Evolutionary conservation across 352 stramenopile genomes (phyloP), one percentile per base, ranked within the genome.

Genomic region (Phytophthora cryptogea): DNA sequence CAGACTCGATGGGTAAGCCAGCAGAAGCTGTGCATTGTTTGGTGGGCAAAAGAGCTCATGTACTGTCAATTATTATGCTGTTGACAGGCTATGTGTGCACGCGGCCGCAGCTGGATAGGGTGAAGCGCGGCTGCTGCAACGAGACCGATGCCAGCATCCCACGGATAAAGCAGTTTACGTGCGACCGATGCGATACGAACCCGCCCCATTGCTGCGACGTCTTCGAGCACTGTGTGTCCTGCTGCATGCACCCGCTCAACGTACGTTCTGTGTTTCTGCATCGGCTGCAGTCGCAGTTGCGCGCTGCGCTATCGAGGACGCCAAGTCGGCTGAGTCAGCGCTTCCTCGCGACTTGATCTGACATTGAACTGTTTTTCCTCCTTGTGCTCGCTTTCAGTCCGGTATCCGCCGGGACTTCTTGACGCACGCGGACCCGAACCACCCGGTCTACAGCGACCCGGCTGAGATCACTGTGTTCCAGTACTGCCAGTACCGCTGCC

Each of bases 201-300:
- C 56, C 80, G 10, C 83, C 83, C 16, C 83, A 92, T 35, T 92
- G 83, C 59, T 92, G 83, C 42, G 70, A 85, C 11, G 60, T 76
- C 3, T 90, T 75, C 44, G 80, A 90, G 51, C 78, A 87, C 55
- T 90, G 80, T 47, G 83, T 92, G 26, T 92, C 80, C 20, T 92
- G 82, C 54, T 92, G 83, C 57, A 90, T 92, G 83, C 74, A 88
- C 45, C 80, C 80, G n/a, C 72, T 86, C 4, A 89, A 92, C 56
- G 79, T 89, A 56, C 47, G 59, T 56, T 33, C 31, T 59, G 47
- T 41, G 14, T 54, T 54, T 30, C 49, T 44, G 7, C n/a, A 14
- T 20, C 7, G 30, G 42, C 53, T 17, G 42, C 53, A 30, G 16
- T 37, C 5, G 54, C 54, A 50, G 43, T 47, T 61, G 54, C 35